A percentile compares a stretch with the other conserved stretches of the same genome.
Evolutionary conservation across 257 asterid genomes (phyloP).

Genomic region (Salvia hispanica): DNA sequence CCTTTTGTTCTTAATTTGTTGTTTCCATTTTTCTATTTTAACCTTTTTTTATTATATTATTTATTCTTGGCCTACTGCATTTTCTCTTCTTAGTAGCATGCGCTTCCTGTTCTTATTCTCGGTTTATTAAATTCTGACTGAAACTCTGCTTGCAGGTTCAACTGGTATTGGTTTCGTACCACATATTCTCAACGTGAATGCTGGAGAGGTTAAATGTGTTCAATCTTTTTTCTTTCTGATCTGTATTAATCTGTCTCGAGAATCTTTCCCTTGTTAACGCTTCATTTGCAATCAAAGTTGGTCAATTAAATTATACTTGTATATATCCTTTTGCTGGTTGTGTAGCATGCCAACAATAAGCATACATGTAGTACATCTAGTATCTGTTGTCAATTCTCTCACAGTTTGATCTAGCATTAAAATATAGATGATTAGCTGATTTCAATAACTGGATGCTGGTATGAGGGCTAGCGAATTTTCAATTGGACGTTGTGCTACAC

Average conservation of each 20-base stretch:
- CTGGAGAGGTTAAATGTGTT: slow-evolving; percentile 52
- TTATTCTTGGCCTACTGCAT: neutral
- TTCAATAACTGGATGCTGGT: slow-evolving; percentile 3
- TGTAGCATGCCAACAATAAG: neutral
- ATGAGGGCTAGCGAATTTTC: neutral
- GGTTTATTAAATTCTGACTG: slow-evolving; percentile 1
- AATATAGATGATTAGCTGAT: neutral
- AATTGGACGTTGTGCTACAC: neutral
- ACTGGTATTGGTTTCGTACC: slow-evolving; percentile 48
- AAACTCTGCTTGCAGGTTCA: slow-evolving; percentile 49
- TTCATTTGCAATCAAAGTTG: slow-evolving; percentile 2
- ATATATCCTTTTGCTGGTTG: neutral
- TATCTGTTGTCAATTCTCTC: slow-evolving; percentile 7
- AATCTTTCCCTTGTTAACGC: neutral
- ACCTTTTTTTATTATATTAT: neutral
- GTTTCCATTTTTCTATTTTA: neutral
- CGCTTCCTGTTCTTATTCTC: slow-evolving; percentile 14
- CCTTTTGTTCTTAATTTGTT: neutral
- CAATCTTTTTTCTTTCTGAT: neutral
- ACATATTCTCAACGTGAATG: slow-evolving; percentile 43
- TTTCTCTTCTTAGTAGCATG: neutral
- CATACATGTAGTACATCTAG: slow-evolving; percentile 1
- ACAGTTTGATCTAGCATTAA: neutral
- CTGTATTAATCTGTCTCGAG: too few relatives aligned
- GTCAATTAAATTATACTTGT: neutral